Evolutionary conservation across 805 yeast genomes (phyloP), one percentile per base, ranked within the genome.

Genomic region (Cyberlindnera mississippiensis): DNA sequence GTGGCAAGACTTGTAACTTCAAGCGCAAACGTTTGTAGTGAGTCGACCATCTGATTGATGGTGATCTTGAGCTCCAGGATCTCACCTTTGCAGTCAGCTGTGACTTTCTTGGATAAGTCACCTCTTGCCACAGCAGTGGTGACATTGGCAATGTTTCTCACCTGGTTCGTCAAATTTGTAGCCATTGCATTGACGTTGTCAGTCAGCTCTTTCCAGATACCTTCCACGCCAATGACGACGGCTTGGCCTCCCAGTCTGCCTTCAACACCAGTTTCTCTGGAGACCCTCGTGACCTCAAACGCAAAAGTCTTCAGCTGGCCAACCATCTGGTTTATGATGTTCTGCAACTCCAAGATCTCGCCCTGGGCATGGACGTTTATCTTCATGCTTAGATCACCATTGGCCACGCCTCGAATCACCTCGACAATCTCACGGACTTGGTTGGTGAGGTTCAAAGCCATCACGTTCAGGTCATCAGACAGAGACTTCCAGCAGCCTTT

Each of bases 141-240:
- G 16, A 87, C 95, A 28, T 85, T 83, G 15, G 95, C 95, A 28
- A 86, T 84, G 56, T 87, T 95, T 41, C 96, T 76, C 56, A 87
- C 96, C 67, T 87, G 96, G 6, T 91, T 82, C 0, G 96, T 87
- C 60, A 87, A 74, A 61, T 87, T 87, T 11, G 91, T 78, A 38
- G 96, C 96, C 96, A 87, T 87, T 28, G 93, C 86, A 60, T 87
- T 87, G 49, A 87, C 96, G 61, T 87, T 87, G 18, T 90, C 85
- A 6, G 95, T 87, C 52, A 87, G 82, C 55, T 85, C 95, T 57
- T 84, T 85, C 96, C 96, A 87, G 45, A 85, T 68, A 10, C 96
- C 96, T 61, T 86, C 93, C 12, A 85, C 95, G 61, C 85, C 95
- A 42, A 79, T 75, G 22, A 87, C 95, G 55, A 85, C 90, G 10